These are phyloP conservation scores for Posidonia oceanica DNA, from an alignment of 116 monocot species.

Conservation along the genomic window DNA sequence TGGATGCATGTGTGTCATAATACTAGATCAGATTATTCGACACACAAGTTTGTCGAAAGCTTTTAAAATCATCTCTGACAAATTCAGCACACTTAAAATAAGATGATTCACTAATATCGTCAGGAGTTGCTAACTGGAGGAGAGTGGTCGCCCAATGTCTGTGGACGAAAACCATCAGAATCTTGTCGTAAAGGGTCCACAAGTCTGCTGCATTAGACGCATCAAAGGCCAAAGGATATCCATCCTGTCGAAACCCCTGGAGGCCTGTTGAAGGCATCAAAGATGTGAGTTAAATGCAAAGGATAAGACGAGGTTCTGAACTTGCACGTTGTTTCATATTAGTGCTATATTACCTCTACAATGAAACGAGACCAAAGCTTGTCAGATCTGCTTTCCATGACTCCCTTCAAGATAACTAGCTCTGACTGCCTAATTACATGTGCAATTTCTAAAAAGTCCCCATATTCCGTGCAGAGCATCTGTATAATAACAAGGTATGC, in stretches of 20 bases:
- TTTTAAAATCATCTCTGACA: not conserved
- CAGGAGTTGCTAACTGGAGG: no score
- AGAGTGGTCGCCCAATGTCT: not conserved
- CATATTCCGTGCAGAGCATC: constrained; percentile 53
- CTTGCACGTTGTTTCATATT: no score
- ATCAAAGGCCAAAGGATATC: constrained; percentile 67
- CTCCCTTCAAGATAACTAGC: constrained; percentile 43
- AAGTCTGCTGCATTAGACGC: constrained; percentile 39
- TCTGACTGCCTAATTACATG: constrained; percentile 41
- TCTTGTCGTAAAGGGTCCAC: constrained; percentile 2
- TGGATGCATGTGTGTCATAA: not conserved
- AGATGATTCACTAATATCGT: not conserved
- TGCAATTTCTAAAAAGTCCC: constrained; percentile 53
- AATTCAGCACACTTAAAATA: not conserved
- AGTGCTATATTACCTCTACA: constrained; percentile 29
- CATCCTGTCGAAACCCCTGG: constrained; percentile 46
- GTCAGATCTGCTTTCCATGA: constrained; percentile 29
- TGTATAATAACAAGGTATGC: constrained; percentile 7
- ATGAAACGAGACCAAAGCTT: constrained; percentile 58
- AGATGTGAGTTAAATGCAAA: not conserved
- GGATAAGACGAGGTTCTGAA: no score
- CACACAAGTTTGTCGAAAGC: not conserved
- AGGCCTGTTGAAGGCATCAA: constrained; percentile 20
- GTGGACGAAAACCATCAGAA: not conserved
- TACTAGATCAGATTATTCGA: not conserved